Evolutionary conservation across 2,329 filamentous ascomycete species (phyloP).

Genomic region (Phaeosphaeriaceae sp.): DNA sequence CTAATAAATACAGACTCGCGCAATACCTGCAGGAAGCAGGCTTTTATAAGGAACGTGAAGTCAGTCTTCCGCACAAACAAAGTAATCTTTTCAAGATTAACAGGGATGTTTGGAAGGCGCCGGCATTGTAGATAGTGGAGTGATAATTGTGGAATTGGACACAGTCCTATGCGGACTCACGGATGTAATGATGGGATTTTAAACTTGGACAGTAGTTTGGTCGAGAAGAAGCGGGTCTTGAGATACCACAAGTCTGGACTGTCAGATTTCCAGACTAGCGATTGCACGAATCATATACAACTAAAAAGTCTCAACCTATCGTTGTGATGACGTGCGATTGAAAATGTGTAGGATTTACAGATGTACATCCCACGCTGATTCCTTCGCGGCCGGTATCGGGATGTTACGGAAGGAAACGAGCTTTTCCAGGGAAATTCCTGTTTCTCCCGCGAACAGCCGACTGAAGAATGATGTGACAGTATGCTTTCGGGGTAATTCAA

Average conservation of each 20-base stretch:
- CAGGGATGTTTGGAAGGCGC: conserved; percentile 72
- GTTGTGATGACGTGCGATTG: conserved; percentile 1
- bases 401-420: not conserved
- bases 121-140: conserved; percentile 27
- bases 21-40: conserved; percentile 74
- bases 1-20: conserved; percentile 62
- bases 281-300: conserved; percentile 5
- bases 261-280: conserved; percentile 6
- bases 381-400: conserved; percentile 5
- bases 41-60: conserved; percentile 85
- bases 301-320: not conserved
- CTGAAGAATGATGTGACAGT: not conserved
- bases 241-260: conserved; percentile 22
- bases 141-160: conserved; percentile 4
- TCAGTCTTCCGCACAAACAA: conserved; percentile 91
- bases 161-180: conserved; percentile 8
- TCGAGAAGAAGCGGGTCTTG: conserved; percentile 26
- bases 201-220: conserved; percentile 21
- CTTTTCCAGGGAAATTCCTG: not conserved
- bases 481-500: conserved; percentile 1
- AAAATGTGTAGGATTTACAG: not conserved
- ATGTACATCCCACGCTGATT: not conserved
- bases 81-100: conserved; percentile 82
- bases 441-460: not conserved
- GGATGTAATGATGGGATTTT: conserved; percentile 9